Base-by-base conservation (phyloP, 306 rosid species). In the Cicer chorassanicum region DNA sequence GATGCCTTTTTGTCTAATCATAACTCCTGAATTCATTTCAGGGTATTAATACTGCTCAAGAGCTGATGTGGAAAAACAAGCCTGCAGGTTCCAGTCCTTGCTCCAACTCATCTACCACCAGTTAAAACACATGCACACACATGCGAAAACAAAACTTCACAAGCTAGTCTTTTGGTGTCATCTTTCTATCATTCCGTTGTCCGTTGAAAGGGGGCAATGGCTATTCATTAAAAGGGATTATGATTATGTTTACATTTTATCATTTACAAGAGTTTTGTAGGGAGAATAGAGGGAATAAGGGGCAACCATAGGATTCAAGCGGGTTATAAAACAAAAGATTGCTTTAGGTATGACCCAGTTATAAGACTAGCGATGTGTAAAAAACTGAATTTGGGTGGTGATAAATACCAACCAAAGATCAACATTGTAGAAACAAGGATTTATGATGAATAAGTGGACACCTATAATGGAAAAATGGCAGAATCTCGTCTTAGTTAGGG, bases 21-120 rank as follows among this genome's bases (percentile, higher is more conserved):
- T 39, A 53, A 11, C 76, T 73, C 49, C 71, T 51, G 34, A 61
- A 60, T 82, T 67, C 76, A 24, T 68, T 68, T 62, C 87, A 89
- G 93, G 98, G 93, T 55, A 78, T 83, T 72, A 86, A 85, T 74
- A 73, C 87, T 67, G 60, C 86, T 51, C 97, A 84, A 72, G 97
- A 91, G 50, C 84, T 90, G 92, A 91, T 86, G 87, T 91, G 94
- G 97, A 87, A 93, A 86, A 87, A 84, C 81, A 88, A 88, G 68
- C 90, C 88, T 38, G 60, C 98, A 88, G 98, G 96, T 91, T 80
- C 69, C 62, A n/a, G 14, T 72, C 61, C 65, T 75, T 82, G 51
- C 42, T 16, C 73, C 48, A 66, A 36, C 63, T 63, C 19, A 34
- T 45, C 42, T 64, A 14, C 18, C 34, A 69, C 39, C 16, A 56